A percentile compares a stretch with the other conserved stretches of the same genome.
Conservation (phyloP, 2,329 filamentous ascomycete genomes). For the Fusarium piperis region DNA sequence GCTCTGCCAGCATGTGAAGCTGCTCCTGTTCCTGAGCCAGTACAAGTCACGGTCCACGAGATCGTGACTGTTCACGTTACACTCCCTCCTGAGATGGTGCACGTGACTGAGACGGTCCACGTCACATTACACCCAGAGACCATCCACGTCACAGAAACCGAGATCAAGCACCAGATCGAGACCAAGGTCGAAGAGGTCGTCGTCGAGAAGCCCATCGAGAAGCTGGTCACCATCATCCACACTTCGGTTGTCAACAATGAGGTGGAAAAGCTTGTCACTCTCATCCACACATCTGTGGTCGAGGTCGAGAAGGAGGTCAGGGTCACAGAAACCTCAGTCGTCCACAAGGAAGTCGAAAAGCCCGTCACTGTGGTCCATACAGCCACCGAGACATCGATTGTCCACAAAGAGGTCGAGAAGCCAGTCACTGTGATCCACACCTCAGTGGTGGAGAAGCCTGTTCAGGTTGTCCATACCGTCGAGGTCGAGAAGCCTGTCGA, state of each 20-base stretch:
- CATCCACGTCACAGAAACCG: conserved; percentile 5
- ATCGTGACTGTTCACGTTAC: conserved; percentile 10
- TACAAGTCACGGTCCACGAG: background rate
- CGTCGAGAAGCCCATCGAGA: background rate
- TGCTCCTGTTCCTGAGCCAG: background rate
- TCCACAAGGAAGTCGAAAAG: conserved; percentile 5
- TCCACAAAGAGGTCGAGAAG: background rate
- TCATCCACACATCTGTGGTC: background rate
- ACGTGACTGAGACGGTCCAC: conserved; percentile 6
- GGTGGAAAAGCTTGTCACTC: conserved; percentile 15
- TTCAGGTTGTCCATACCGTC: conserved; percentile 14
- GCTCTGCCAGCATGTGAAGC: background rate
- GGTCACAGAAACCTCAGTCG: conserved; percentile 4
- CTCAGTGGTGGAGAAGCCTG: background rate
- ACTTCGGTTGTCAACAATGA: conserved; percentile 8
- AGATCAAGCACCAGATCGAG: conserved; percentile 6
- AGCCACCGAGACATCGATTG: conserved; percentile 7
- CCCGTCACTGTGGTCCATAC: conserved; percentile 13
- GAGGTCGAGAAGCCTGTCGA: conserved; percentile 16
- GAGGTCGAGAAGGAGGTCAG: conserved; percentile 12
- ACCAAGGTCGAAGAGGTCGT: conserved; percentile 8
- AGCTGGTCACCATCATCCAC: background rate
- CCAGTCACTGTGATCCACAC: background rate
- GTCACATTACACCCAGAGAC: conserved; percentile 9
- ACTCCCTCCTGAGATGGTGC: conserved; percentile 7